Evolutionary conservation across 2,329 filamentous ascomycete species (phyloP), one percentile per base, ranked within the genome.

Genomic region (Capronia americana): DNA sequence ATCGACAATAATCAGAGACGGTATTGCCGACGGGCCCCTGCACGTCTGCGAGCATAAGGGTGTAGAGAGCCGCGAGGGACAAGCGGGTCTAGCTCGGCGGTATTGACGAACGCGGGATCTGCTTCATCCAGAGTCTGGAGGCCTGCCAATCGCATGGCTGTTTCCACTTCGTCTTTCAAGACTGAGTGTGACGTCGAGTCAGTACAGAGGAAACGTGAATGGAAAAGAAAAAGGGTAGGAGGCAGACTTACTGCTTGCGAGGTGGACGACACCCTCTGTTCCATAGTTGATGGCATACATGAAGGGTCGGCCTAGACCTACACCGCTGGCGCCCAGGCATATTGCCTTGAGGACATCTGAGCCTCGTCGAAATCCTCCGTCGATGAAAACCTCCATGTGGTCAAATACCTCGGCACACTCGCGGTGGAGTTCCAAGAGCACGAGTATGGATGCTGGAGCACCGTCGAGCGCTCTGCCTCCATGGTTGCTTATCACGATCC

Each of bases 141-240:
- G 1, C 88, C 88, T 65, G 88, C 84, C 74, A 90, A 82, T 24
- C 85, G 83, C 88, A 90, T 90, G 1, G 87, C 87, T 1, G 86
- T 88, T 70, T 88, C 84, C 4, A 90, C 75, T 73, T 91, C 88
- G 66, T 90, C 88, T 63, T 80, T 81, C n/a, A 87, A 69, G n/a
- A 85, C 82, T 84, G 58, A 4, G 24, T n/a, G 24, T 82, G 66
- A n/a, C 17, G 20, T 3, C 6, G 20, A 34, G 26, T 61, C 85
- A 85, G 11, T 81, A n/a, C n/a, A n/a, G n/a, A n/a, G n/a, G n/a
- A 81, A 82, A 75, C 2, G 81, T 80, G 67, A 83, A 85, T 30
- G 17, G 26, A 23, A 41, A 3, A 11, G 85, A 72, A 69, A 69
- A 83, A 82, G 32, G 3, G 28, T 34, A 44, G 30, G 10, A 17